Percentiles rank a stretch among this genome's conserved stretches.
Evolutionary conservation across 805 yeast species (phyloP).

Genomic region (Starmerella gropengiesseri): DNA sequence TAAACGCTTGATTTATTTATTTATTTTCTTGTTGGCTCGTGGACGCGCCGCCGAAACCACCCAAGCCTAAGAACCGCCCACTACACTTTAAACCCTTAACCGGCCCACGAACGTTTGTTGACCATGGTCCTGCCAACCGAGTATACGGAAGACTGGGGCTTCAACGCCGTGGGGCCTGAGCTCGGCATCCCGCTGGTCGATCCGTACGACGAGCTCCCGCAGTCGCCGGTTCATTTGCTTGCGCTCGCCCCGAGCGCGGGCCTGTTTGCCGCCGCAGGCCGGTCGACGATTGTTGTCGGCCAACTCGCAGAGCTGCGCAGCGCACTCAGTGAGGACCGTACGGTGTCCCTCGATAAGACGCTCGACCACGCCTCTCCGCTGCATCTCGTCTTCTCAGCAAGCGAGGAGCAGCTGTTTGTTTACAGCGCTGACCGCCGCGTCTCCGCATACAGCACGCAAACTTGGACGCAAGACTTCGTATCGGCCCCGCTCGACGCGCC

Average conservation of each 20-base stretch:
- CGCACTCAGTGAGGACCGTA: not conserved
- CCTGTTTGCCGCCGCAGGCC: conserved; percentile 19
- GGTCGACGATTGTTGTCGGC: conserved; percentile 16
- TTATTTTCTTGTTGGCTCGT: too few species aligned
- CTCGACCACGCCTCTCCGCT: not conserved
- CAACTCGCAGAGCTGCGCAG: conserved; percentile 2
- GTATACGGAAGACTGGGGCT: conserved; percentile 23
- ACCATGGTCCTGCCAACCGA: conserved; percentile 14
- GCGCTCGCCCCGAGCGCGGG: conserved; percentile 1
- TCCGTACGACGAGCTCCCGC: conserved; percentile 2
- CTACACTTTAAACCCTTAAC: too few species aligned
- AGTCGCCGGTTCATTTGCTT: not conserved
- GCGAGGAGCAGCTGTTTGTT: conserved; percentile 4
- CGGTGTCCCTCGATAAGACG: not conserved
- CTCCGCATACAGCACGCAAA: not conserved
- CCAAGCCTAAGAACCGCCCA: too few species aligned
- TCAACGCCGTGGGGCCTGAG: conserved; percentile 20
- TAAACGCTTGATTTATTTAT: too few species aligned
- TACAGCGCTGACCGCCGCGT: not conserved
- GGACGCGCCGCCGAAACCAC: too few species aligned
- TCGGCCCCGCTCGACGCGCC: not conserved
- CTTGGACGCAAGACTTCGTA: not conserved
- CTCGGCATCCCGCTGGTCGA: conserved; percentile 16
- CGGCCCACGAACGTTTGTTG: too few species aligned
- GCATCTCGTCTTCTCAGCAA: not conserved